Base-by-base conservation (phyloP, 2,329 filamentous ascomycete species). In the Polychaeton citri region DNA sequence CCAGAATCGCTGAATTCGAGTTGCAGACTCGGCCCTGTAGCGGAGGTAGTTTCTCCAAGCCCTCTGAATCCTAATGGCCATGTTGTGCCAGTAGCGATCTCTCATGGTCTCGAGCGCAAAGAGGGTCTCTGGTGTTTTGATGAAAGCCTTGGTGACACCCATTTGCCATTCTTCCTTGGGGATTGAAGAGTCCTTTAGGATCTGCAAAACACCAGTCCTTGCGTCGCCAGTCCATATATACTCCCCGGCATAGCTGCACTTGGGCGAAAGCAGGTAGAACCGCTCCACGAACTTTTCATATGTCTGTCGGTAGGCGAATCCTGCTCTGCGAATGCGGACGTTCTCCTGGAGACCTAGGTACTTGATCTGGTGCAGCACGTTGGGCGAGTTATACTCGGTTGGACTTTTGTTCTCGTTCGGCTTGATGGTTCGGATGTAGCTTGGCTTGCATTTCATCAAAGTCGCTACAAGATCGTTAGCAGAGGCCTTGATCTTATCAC, bases 331-430 rank as follows among this genome's bases (percentile, higher is more conserved):
- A 59, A 98, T 98, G 32, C 90, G 81, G 28, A 98, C 90, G 70
- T 98, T 98, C 63, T 98, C 90, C 59, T 96, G 88, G n/a, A 98
- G 68, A 75, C 90, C 90, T 10, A 98, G 79, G 52, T 98, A 98
- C 57, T 98, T 96, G 71, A 96, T 85, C 58, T 98, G 90, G 69
- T 98, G 90, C 51, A 96, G 70, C 15, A 98, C 90, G 49, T 96
- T 96, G 19, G 78, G 76, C 15, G 74, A 72, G 49, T 94, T 95
- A 60, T 94, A 98, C 56, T 98, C 90, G 8, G 76, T 79, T 0
- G 86, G 81, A 2, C 87, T 94, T 61, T 96, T 98, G 66, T 95
- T 96, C 62, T 98, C 90, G 65, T 98, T 98, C 2, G 90, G 90
- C 63, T 98, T 98, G 65, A 98, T 96, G 1, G 90, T 98, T 57